phyloP scores from a whole-genome alignment of 176 grass and related monocot genomes.

The Typha latifolia region DNA sequence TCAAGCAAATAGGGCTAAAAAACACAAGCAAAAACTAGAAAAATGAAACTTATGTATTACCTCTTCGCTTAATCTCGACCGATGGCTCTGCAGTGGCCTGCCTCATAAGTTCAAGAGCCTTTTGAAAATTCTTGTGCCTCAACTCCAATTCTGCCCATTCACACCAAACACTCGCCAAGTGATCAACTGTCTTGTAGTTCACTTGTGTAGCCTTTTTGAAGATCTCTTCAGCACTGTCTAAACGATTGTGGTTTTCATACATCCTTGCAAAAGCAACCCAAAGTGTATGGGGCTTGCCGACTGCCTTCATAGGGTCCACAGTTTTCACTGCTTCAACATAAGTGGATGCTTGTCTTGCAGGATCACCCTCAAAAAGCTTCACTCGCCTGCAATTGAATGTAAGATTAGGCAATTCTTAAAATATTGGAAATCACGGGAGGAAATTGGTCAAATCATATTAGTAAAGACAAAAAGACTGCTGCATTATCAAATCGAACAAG shows the following conservation, averaged over 20 bases:
- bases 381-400: slow-evolving; percentile 45
- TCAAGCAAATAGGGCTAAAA: slow-evolving; percentile 6
- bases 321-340: slow-evolving; percentile 88
- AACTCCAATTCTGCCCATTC: slow-evolving; percentile 85
- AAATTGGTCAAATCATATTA: not conserved
- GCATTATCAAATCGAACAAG: not conserved
- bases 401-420: slow-evolving; percentile 18
- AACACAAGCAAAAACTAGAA: not conserved
- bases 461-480: not conserved
- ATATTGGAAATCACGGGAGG: not conserved
- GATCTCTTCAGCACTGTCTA: slow-evolving; percentile 72
- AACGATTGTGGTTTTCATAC: slow-evolving; percentile 69
- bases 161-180: slow-evolving; percentile 75
- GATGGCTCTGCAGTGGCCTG: slow-evolving; percentile 68
- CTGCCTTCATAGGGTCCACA: slow-evolving; percentile 79
- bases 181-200: slow-evolving; percentile 60
- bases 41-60: slow-evolving; percentile 18
- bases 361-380: slow-evolving; percentile 72
- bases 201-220: slow-evolving; percentile 66
- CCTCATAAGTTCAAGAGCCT: slow-evolving; percentile 70
- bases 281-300: slow-evolving; percentile 74
- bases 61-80: slow-evolving; percentile 74
- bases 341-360: slow-evolving; percentile 50
- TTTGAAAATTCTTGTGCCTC: slow-evolving; percentile 51
- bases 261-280: slow-evolving; percentile 76